A percentile compares a stretch with the other conserved stretches of the same genome.
Conservation (phyloP, 352 stramenopile species). For the Globisporangium apiculatum region DNA sequence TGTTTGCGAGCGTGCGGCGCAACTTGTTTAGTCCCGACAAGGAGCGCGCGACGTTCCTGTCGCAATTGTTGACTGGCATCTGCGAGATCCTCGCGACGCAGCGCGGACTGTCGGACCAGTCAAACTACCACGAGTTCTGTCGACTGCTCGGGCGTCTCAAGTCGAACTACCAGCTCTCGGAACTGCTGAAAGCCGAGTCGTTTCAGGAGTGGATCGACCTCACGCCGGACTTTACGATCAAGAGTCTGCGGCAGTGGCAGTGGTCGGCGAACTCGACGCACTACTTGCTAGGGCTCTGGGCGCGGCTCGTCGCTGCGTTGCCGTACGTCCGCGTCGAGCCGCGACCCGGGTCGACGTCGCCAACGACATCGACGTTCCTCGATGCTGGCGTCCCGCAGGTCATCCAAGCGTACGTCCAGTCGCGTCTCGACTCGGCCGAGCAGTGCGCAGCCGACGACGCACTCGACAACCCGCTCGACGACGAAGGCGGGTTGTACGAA, state of each 20-base stretch:
- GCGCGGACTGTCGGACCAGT: constrained; percentile 95
- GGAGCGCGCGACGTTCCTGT: constrained; percentile 91
- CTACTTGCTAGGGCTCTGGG: constrained; percentile 96
- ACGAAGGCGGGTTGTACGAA: constrained; percentile 95
- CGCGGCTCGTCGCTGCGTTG: constrained; percentile 92
- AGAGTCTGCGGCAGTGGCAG: constrained; percentile 95
- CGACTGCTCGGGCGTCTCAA: constrained; percentile 95
- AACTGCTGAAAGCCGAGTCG: constrained; percentile 94
- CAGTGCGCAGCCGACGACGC: constrained; percentile 90
- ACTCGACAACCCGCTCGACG: constrained; percentile 95
- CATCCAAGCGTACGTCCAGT: constrained; percentile 95
- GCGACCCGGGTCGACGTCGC: constrained; percentile 44
- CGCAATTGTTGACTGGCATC: constrained; percentile 91
- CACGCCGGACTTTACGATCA: constrained; percentile 94
- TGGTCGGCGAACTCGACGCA: constrained; percentile 94
- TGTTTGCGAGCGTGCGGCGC: constrained; percentile 92
- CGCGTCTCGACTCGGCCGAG: constrained; percentile 92
- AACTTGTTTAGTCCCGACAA: constrained; percentile 97
- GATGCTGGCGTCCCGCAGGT: constrained; percentile 79
- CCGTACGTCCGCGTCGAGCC: constrained; percentile 91
- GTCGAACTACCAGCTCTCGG: constrained; percentile 97
- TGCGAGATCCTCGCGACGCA: constrained; percentile 92
- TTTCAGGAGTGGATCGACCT: constrained; percentile 98
- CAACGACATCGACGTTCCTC: constrained; percentile 55
- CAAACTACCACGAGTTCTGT: constrained; percentile 99